Percentiles rank a stretch among this genome's conserved stretches.
These are phyloP conservation scores for Vaccinium vitisidaea DNA, from an alignment of 148 eudicot genomes.

Conservation along the genomic window DNA sequence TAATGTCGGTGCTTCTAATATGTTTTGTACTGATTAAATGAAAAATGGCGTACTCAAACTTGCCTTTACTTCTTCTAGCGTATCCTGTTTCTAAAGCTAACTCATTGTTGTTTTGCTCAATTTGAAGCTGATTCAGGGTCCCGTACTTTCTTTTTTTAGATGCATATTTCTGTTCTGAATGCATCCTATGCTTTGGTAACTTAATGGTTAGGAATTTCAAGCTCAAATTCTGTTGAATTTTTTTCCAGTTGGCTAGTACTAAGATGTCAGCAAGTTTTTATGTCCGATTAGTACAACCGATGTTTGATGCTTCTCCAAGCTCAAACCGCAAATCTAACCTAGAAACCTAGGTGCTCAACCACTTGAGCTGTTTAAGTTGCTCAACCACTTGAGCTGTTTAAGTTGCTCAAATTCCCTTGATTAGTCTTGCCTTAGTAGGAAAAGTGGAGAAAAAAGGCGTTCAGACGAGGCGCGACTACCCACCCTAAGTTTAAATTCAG, in stretches of 20 bases:
- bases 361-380: neutral
- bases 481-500: neutral
- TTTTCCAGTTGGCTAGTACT: neutral
- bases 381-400: neutral
- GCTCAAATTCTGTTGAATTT: neutral
- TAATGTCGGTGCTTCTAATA: neutral
- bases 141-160: neutral
- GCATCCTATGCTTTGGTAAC: neutral
- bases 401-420: neutral
- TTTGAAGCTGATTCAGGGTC: neutral
- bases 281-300: neutral
- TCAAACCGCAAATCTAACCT: no score
- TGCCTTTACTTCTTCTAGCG: neutral
- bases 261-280: neutral
- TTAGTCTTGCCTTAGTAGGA: neutral
- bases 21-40: neutral
- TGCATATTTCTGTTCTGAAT: neutral
- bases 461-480: neutral
- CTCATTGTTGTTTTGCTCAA: neutral
- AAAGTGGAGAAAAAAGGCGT: neutral
- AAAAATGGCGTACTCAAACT: neutral
- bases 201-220: neutral
- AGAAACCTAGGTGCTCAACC: neutral
- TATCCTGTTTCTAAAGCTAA: neutral
- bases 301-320: no score